These are phyloP conservation scores for Quercus tomentella DNA, from an alignment of 331 rosid species.

Conservation along the genomic window DNA sequence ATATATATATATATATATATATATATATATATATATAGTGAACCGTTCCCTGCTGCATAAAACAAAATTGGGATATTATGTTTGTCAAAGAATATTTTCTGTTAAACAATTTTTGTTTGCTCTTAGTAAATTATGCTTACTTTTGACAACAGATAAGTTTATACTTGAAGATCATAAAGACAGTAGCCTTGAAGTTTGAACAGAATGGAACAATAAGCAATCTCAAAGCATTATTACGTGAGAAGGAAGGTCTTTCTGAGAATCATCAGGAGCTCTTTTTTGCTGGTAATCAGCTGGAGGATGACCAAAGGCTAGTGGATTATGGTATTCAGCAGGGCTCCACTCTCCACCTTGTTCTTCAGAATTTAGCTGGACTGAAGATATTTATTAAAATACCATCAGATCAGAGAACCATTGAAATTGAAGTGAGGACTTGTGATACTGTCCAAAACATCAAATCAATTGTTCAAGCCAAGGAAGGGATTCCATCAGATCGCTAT, in stretches of 20 bases:
- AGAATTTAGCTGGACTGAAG: background rate
- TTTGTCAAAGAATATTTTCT: no score
- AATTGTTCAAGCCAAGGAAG: slow-evolving; percentile 11
- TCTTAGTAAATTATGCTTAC: background rate
- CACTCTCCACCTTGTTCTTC: slow-evolving; percentile 8
- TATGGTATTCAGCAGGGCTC: slow-evolving; percentile 1
- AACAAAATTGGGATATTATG: no score
- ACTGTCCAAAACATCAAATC: slow-evolving; percentile 20
- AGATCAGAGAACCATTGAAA: slow-evolving; percentile 5
- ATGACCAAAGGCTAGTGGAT: slow-evolving; percentile 6
- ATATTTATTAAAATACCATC: slow-evolving; percentile 19
- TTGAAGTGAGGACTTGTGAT: slow-evolving; percentile 19
- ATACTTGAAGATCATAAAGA: background rate
- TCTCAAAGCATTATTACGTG: slow-evolving; percentile 8
- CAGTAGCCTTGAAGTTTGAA: background rate
- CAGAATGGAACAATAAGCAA: background rate
- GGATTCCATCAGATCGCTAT: background rate
- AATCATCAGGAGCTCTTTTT: slow-evolving; percentile 8
- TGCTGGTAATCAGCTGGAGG: background rate
- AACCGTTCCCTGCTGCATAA: no score
- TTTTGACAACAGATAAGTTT: background rate
- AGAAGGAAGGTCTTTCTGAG: slow-evolving; percentile 3
- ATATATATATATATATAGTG: no score
- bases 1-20: no score
- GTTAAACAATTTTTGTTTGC: background rate